Evolutionary conservation across 768 basidiomycete species (phyloP), one percentile per base, ranked within the genome.

Genomic region (Tephrocybe sp.): DNA sequence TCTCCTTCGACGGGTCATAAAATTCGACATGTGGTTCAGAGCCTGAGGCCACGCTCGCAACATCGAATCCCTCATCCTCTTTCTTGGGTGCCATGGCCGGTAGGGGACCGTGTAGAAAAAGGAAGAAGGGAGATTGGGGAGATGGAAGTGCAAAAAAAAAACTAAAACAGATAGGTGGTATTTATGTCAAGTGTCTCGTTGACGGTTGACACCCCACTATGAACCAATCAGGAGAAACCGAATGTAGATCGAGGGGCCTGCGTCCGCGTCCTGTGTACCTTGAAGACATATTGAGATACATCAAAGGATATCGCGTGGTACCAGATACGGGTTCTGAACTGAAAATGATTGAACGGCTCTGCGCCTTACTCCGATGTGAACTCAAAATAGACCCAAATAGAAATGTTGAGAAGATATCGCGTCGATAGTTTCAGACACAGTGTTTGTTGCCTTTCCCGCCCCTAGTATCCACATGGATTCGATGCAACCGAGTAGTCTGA

Each of bases 1-100:
- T 69, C 56, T 77, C 75, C 52, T 77, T 75, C 30, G 72, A 75
- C 12, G 75, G 75, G 57, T 77, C 75, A 45, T 77, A 77, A 52
- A 77, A 71, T 47, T 69, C 65, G 34, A 64, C 60, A n/a, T 61
- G 54, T 26, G 62, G 59, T n/a, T 56, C 49, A 41, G 59, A 35
- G 19, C 30, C 61, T 12, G 64, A 67, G 52, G 46, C 52, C 36
- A 60, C 53, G 54, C 69, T 71, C n/a, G 64, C 54, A 49, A 62
- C 51, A 2, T 72, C 71, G 47, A 57, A 57, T 43, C 60, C 60
- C 55, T 69, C 69, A 53, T 69, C 67, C 55, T 64, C 64, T 54
- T 63, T 60, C 53, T 72, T 66, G 43, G 55, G 38, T 50, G 55
- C 69, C 66, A 66, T 66, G 48, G 39, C 35, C 18, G 44, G 42